Evolutionary conservation across 1,139 yeast genomes (phyloP), one percentile per base, ranked within the genome.

Genomic region (Lodderomyces margitis): DNA sequence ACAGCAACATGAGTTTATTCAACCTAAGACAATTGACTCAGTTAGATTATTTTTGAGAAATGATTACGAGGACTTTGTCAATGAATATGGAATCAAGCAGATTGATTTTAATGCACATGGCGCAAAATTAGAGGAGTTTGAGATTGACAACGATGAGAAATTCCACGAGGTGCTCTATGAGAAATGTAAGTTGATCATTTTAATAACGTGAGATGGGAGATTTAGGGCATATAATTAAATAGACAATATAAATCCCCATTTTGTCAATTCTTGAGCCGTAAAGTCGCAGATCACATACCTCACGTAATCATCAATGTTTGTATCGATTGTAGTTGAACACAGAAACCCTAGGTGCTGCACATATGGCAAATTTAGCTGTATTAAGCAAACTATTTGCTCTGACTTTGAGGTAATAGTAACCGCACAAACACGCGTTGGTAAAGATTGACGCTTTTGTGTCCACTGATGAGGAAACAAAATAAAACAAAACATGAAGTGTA

Each of bases 101-200:
- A 64, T 63, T 33, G 53, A 54, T 21, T 63, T 65, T 38, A 37
- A 41, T 36, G 39, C 46, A 25, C 62, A 60, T 38, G 38, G 40
- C 16, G 43, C 47, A 34, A 55, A 57, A 46, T 54, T 69, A 46
- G 52, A 53, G 41, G 63, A 57, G 36, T 61, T 66, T 48, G 78
- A 70, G 50, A 64, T 72, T 34, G 67, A 65, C 43, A 61, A 66
- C 48, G 76, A 71, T 46, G 63, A 57, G 32, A 66, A 63, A 50
- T 71, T 72, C 55, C 76, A 70, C 40, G 61, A 58, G n/a, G 57
- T 66, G 23, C 60, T 72, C 51, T 67, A 63, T 53, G 77, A 72
- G 47, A 72, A 72, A 56, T 70, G 76, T 52, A 71, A 71, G 55
- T 58, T 72, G 49, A 71, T 67, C 41, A 70, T 72, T 39, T 28